Evolutionary conservation across 495 filamentous ascomycete genomes (phyloP).

Genomic region (Chaetomium tenue): DNA sequence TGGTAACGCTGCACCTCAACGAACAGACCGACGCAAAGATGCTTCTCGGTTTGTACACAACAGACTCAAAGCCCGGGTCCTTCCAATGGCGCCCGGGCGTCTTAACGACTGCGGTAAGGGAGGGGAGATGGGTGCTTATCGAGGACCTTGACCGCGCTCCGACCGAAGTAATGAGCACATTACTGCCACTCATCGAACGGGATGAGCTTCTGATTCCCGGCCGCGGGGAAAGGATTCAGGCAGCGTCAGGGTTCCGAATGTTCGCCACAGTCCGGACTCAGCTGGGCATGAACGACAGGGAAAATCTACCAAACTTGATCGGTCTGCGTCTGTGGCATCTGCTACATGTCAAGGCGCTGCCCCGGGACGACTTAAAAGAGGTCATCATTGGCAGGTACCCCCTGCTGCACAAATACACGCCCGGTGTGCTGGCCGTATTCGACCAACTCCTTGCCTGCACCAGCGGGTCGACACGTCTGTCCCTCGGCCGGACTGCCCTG

Average conservation of each 20-base stretch:
- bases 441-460: conserved; percentile 57
- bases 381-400: conserved; percentile 70
- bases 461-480: conserved; percentile 51
- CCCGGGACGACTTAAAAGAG: conserved; percentile 66
- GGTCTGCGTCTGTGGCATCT: conserved; percentile 80
- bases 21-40: conserved; percentile 97
- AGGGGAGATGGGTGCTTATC: conserved; percentile 94
- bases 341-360: conserved; percentile 64
- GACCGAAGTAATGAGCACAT: conserved; percentile 87
- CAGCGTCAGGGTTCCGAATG: conserved; percentile 78
- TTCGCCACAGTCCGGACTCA: conserved; percentile 86
- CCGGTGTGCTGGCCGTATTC: conserved; percentile 74
- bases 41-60: conserved; percentile 88
- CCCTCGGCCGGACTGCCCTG: conserved; percentile 54
- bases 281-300: conserved; percentile 66
- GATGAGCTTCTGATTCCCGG: conserved; percentile 83
- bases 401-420: conserved; percentile 64
- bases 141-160: conserved; percentile 96
- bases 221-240: conserved; percentile 78
- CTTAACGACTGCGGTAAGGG: conserved; percentile 84
- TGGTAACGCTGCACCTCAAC: conserved; percentile 92
- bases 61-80: conserved; percentile 75
- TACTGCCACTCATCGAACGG: conserved; percentile 86
- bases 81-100: conserved; percentile 94
- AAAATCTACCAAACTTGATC: conserved; percentile 59